Percentiles rank a stretch among this genome's conserved stretches.
Conservation (phyloP, 257 asterid genomes). For the Leptodermis oblonga region DNA sequence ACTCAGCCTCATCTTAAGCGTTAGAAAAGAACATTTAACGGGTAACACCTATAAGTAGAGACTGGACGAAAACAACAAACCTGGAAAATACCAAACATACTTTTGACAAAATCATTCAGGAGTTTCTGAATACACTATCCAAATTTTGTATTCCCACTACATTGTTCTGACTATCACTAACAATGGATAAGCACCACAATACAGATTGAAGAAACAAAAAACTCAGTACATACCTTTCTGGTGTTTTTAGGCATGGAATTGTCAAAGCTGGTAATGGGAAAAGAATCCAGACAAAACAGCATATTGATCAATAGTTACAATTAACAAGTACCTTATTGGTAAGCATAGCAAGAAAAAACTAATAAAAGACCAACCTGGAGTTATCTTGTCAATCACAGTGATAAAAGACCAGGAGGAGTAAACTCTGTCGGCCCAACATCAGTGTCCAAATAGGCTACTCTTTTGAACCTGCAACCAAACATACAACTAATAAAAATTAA, state of each 20-base stretch:
- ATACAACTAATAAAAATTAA: neutral
- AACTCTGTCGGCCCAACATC: constrained; percentile 97
- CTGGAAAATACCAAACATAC: neutral
- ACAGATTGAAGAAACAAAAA: neutral
- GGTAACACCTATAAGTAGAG: neutral
- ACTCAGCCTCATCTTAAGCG: neutral
- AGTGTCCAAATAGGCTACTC: constrained; percentile 88
- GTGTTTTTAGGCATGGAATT: constrained; percentile 83
- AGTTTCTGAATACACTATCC: neutral
- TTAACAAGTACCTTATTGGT: neutral
- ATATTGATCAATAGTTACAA: neutral
- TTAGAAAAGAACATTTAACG: neutral
- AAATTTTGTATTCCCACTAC: neutral
- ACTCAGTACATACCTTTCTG: constrained; percentile 59
- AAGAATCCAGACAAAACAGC: neutral
- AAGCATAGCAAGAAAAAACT: constrained; percentile 8
- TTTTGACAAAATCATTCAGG: neutral
- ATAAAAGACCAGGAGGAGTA: constrained; percentile 82
- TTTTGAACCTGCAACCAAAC: constrained; percentile 57
- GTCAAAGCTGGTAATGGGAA: constrained; percentile 53
- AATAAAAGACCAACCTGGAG: constrained; percentile 41
- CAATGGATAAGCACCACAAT: neutral
- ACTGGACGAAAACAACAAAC: neutral
- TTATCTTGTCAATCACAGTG: constrained; percentile 69
- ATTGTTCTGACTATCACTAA: neutral